Conservation (phyloP, 2,329 filamentous ascomycete genomes). For the Trichoderma lentiforme region DNA sequence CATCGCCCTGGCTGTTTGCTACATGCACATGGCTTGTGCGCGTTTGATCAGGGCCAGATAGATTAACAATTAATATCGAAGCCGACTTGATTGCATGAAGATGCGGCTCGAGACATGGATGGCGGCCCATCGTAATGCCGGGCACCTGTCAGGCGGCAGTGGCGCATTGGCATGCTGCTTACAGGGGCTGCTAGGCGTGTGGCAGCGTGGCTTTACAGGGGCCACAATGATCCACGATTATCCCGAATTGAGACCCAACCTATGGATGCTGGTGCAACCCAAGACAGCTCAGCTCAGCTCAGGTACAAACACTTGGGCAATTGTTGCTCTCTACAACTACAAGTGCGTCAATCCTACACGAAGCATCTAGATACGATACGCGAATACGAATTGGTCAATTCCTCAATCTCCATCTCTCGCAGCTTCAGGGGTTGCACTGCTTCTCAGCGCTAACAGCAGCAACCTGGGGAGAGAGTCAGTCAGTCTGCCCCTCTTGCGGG, state of each 20-base stretch:
- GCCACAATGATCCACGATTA: background rate
- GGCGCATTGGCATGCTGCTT: constrained; percentile 5
- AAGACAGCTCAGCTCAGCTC: background rate
- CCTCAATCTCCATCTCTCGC: background rate
- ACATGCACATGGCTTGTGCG: background rate
- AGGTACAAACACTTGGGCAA: background rate
- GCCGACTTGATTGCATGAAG: background rate
- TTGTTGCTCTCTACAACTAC: background rate
- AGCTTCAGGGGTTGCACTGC: background rate
- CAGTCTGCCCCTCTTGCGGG: background rate
- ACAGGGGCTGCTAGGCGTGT: constrained; percentile 6
- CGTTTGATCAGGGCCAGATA: constrained; percentile 2
- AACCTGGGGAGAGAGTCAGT: background rate
- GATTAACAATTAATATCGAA: background rate
- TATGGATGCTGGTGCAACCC: background rate
- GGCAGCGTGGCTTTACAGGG: constrained; percentile 9
- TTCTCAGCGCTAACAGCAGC: background rate
- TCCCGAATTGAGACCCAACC: constrained; percentile 5
- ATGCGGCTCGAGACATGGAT: background rate
- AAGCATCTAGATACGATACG: background rate
- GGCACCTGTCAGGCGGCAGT: constrained; percentile 18
- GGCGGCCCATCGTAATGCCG: background rate
- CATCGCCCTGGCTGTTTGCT: background rate
- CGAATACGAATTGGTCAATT: background rate
- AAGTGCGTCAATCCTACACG: background rate